phyloP scores from a whole-genome alignment of 139 green algal genomes.

The Eudorina sp. region DNA sequence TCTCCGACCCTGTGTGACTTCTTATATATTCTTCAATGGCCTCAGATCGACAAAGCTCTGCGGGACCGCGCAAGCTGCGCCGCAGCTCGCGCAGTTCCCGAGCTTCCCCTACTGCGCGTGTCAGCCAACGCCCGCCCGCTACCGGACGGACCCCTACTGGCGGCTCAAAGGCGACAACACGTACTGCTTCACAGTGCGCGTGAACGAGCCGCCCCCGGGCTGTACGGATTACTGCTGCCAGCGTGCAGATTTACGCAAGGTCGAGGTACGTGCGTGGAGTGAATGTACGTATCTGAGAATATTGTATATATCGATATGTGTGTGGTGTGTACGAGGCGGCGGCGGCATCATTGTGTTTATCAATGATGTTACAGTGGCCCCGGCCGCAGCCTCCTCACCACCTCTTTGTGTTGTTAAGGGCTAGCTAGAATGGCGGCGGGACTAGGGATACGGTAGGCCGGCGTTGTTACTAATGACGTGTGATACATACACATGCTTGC shows the following conservation, averaged over 20 bases:
- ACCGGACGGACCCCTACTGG: neutral
- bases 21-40: neutral
- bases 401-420: too few relatives aligned
- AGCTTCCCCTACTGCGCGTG: neutral
- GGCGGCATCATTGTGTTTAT: too few relatives aligned
- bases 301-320: too few relatives aligned
- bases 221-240: conserved; percentile 4
- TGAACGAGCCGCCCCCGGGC: neutral
- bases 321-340: too few relatives aligned
- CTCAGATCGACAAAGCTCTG: neutral
- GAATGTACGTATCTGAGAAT: too few relatives aligned
- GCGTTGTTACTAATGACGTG: too few relatives aligned
- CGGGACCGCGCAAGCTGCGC: neutral
- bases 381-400: too few relatives aligned
- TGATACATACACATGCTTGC: too few relatives aligned
- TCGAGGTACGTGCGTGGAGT: neutral
- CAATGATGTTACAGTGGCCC: too few relatives aligned
- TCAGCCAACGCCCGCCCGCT: neutral
- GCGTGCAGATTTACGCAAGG: neutral
- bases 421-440: too few relatives aligned
- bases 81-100: neutral
- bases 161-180: neutral
- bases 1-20: too few relatives aligned
- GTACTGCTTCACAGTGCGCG: neutral
- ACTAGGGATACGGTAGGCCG: too few relatives aligned